Base-by-base conservation (phyloP, 495 filamentous ascomycete species). In the Gamarada debralockiae region DNA sequence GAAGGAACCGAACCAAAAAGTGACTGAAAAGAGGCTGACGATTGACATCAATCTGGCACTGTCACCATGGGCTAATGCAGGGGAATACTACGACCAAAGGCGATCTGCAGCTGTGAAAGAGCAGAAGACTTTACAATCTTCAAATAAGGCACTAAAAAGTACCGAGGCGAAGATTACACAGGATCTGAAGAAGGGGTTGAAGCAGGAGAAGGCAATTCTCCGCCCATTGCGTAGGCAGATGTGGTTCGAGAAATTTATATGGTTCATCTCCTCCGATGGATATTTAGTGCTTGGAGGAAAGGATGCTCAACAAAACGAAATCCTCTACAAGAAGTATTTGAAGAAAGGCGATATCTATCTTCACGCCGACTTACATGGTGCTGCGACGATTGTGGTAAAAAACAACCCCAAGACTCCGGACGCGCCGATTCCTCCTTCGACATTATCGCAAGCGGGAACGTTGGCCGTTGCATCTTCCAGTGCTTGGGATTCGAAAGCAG, bases 161-260 rank as follows among this genome's bases (percentile, higher is more conserved):
- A 86, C 89, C 23, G 89, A 95, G 59, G 82, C 84, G 63, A 98
- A 97, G 70, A 87, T 97, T 20, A 76, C 77, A 9, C 80, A 85
- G 9, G 90, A 96, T 63, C 75, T 97, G 5, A 93, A 87, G 69
- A 88, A 87, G 58, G 84, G 81, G 0, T 68, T 98, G 43, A 95
- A 95, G 68, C 87, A 92, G 59, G 93, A 98, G 67, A 98, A 97
- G 64, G 83, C 89, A 21, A 69, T 95, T 15, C 73, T 97, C 2
- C 86, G 90, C 46, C 90, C 86, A 13, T 83, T 95, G 12, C 75
- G 93, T 34, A 85, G 82, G 56, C 83, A 81, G 43, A 77, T 90
- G 58, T 98, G 93, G 92, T 97, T 97, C 61, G 93, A 98, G 60
- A 98, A 97, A 63, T 98, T 95, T 58, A 67, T 80, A 14, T 97